Evolutionary conservation across 2,329 filamentous ascomycete species (phyloP).

Genomic region (Harringtonia lauricola): DNA sequence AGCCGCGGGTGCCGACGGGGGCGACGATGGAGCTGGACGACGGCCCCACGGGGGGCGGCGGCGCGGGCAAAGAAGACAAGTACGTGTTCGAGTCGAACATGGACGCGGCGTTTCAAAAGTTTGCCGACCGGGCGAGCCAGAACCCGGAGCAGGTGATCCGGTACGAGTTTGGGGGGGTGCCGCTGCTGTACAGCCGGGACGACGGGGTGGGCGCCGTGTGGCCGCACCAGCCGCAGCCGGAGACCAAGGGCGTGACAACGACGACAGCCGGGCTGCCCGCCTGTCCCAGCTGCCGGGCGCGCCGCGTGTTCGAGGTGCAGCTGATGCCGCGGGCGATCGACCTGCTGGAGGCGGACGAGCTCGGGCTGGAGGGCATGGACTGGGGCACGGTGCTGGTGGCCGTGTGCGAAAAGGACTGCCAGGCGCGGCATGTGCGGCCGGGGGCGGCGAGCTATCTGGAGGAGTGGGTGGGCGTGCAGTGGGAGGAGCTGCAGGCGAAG

Average conservation of each 20-base stretch:
- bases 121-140: conserved; percentile 65
- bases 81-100: conserved; percentile 63
- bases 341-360: conserved; percentile 70
- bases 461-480: conserved; percentile 97
- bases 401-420: conserved; percentile 74
- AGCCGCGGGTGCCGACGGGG: conserved; percentile 32
- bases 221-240: conserved; percentile 16
- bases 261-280: conserved; percentile 47
- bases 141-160: conserved; percentile 76
- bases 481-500: conserved; percentile 60
- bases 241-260: conserved; percentile 15
- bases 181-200: conserved; percentile 68
- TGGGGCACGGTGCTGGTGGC: conserved; percentile 90
- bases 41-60: conserved; percentile 15
- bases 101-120: conserved; percentile 69
- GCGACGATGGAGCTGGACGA: conserved; percentile 37
- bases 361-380: conserved; percentile 79
- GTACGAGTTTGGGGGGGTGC: conserved; percentile 64
- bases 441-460: conserved; percentile 71
- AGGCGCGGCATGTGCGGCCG: conserved; percentile 41
- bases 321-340: conserved; percentile 83
- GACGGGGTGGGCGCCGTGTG: conserved; percentile 59
- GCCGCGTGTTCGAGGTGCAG: conserved; percentile 82
- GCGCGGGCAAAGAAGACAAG: conserved; percentile 48
- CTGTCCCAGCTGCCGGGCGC: conserved; percentile 64